Evolutionary conservation across 1,284 basidiomycete species (phyloP), one percentile per base, ranked within the genome.

Genomic region (Boletellus sp.): DNA sequence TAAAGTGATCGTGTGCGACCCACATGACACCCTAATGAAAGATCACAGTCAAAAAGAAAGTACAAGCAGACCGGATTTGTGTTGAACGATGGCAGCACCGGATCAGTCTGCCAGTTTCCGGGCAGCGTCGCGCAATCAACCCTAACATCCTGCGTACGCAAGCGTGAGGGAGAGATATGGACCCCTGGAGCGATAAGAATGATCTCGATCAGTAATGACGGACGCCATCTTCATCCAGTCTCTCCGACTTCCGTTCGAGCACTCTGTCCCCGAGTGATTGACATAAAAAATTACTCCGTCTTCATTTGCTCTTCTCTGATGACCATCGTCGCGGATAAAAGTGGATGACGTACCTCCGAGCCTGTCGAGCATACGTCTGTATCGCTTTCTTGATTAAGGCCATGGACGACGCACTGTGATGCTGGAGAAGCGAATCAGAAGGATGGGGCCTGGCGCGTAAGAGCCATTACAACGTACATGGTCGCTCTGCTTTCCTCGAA

Each of bases 381-480:
- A n/a, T 92, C 0, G 89, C 91, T 65, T 83, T 85, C 72, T 93
- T 91, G 55, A 93, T 68, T 0, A 86, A 91, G 59, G 81, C 79
- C 24, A 93, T 81, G 0, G 91, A 92, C 67, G n/a, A n/a, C n/a
- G n/a, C n/a, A 45, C 85, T 86, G 63, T 24, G 2, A 41, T 2
- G 18, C 26, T 7, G 5, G 26, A 10, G 22, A 84, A 81, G 38
- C 47, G 22, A 50, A 43, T 47, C 36, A 48, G 47, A 10, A 33
- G 8, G 16, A 4, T 16, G 3, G 22, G 3, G 7, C 5, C 8
- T n/a, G 4, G 2, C 2, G 21, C 8, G 8, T 11, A 21, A 16
- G 1, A 2, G 24, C 8, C 18, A 30, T 30, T 33, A 8, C 30
- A 36, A 74, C 83, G 65, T 63, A 86, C 85, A 88, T 87, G 0